Base-by-base conservation (phyloP, 331 rosid genomes). In the Acacia pycnantha region DNA sequence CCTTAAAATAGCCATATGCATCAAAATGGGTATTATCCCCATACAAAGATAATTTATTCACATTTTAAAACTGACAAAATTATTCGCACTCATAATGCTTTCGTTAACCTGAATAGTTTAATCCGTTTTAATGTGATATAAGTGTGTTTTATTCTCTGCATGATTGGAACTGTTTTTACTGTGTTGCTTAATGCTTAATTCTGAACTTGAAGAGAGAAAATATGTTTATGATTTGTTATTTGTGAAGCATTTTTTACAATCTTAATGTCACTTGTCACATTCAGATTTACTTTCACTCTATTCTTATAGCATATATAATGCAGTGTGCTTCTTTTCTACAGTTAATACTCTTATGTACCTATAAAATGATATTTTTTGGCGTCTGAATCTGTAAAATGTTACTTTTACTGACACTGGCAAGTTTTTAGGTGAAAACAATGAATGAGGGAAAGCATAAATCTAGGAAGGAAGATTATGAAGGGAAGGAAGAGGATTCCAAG, bases 361-460 rank as follows among this genome's bases (percentile, higher is more conserved):
- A 31, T 77, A 27, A 47, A 46, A 46, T 46, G 41, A 37, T 41
- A 2, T 11, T 58, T 22, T 59, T 59, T 10, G 8, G 41, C 1
- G 8, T 3, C 31, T 59, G 2, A 59, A 11, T 24, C 16, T 22
- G 61, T 77, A 5, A 41, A n/a, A 41, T 41, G 35, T 71, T 47
- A 14, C 37, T 71, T 14, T 26, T 46, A 71, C 41, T 71, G 18
- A 46, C 40, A 44, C 5, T 7, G 8, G 41, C 59, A 14, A 46
- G 6, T 71, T 46, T 46, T 8, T 27, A 71, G 76, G 58, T 6
- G 24, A 71, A 59, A 78, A 77, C 70, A 51, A 89, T 92, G 97
- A 93, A 89, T 37, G 95, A 87, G 56, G 90, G 79, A 24, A 92
- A 86, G 47, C 89, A 82, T 82, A 90, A 85, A 83, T 84, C 95